These are phyloP conservation scores for Boletus huronensis DNA, from an alignment of 768 basidiomycete genomes.

Conservation along the genomic window DNA sequence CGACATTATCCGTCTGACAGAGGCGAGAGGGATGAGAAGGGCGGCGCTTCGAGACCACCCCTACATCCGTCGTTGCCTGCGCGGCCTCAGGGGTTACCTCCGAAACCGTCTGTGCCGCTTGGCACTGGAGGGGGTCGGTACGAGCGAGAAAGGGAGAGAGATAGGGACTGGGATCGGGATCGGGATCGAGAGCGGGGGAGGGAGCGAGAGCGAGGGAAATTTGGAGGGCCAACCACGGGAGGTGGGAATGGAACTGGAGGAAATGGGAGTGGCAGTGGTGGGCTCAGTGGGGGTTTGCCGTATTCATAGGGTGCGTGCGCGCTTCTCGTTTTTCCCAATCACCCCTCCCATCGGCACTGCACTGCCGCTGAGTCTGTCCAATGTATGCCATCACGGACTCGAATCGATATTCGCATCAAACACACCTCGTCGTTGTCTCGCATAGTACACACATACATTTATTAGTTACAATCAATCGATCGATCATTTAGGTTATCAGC, in stretches of 20 bases:
- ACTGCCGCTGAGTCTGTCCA: background rate
- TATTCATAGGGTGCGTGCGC: constrained; percentile 24
- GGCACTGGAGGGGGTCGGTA: constrained; percentile 14
- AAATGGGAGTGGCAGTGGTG: constrained; percentile 4
- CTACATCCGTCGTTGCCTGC: constrained; percentile 21
- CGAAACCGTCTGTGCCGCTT: constrained; percentile 15
- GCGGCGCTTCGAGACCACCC: background rate
- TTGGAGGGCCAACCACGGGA: constrained; percentile 9
- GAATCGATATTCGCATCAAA: constrained; percentile 6
- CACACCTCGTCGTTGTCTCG: constrained; percentile 7
- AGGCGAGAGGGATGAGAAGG: constrained; percentile 13
- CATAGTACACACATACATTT: constrained; percentile 20
- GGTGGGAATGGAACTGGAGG: constrained; percentile 4
- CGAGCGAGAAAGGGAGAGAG: constrained; percentile 18
- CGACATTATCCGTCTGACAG: constrained; percentile 15
- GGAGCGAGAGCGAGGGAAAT: constrained; percentile 19
- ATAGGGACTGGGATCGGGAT: constrained; percentile 4
- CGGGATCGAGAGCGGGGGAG: constrained; percentile 14
- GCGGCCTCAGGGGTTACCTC: constrained; percentile 20
- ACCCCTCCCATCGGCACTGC: background rate
- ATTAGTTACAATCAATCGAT: constrained; percentile 16
- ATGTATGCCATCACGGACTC: background rate
- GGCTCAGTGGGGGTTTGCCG: constrained; percentile 25
- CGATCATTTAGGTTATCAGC: constrained; percentile 13
- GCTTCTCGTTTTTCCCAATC: background rate